Evolutionary conservation across 257 asterid species (phyloP).

Genomic region (Hygrophila difformis): DNA sequence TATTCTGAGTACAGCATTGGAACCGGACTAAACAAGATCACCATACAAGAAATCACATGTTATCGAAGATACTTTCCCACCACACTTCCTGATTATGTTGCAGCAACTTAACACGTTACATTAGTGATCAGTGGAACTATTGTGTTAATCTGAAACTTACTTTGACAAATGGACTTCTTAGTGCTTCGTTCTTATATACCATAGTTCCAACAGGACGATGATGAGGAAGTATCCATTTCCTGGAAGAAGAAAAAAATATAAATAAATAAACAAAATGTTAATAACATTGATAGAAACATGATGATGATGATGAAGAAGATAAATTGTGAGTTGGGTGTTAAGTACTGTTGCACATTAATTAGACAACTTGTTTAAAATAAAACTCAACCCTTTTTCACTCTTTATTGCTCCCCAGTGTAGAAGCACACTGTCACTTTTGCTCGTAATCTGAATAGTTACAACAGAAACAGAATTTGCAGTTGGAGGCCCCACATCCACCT

Average conservation of each 20-base stretch:
- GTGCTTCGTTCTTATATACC: conserved; percentile 70
- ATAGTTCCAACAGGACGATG: conserved; percentile 71
- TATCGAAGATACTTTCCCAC: conserved; percentile 15
- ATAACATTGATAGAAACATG: no score
- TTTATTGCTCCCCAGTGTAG: conserved; percentile 94
- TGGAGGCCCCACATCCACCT: conserved; percentile 73
- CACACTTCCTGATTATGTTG: conserved; percentile 5
- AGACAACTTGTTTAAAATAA: conserved; percentile 11
- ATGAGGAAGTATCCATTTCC: conserved; percentile 80
- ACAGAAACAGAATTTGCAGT: conserved; percentile 37
- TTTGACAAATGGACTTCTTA: conserved; percentile 77
- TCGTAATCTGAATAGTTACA: conserved; percentile 52
- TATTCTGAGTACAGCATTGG: conserved; percentile 52
- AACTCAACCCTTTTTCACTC: conserved; percentile 47
- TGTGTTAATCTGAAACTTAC: conserved; percentile 32
- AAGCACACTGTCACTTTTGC: conserved; percentile 39
- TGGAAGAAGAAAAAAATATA: conserved; percentile 14
- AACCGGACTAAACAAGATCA: conserved; percentile 54
- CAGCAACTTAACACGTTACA: conserved; percentile 1
- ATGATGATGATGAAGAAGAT: neutral
- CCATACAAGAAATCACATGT: conserved; percentile 14
- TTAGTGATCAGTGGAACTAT: neutral
- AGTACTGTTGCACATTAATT: conserved; percentile 9
- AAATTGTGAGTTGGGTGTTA: conserved; percentile 1
- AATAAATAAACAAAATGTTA: no score